phyloP scores from a whole-genome alignment of 768 basidiomycete species.

The Hericium rajendrae region DNA sequence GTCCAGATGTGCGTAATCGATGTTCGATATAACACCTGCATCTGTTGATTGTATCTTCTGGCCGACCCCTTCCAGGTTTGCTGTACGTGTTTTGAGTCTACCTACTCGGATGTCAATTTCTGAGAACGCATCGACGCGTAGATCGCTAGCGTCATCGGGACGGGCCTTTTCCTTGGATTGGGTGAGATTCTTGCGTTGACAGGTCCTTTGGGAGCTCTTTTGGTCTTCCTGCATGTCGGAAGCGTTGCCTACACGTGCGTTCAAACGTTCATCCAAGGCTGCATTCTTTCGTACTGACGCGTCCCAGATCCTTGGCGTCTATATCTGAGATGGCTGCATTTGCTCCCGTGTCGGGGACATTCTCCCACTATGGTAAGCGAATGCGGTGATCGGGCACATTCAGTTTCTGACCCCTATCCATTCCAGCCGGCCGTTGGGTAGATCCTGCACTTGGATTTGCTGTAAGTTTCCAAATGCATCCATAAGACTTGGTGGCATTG shows the following conservation, averaged over 20 bases:
- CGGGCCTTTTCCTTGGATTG: constrained; percentile 23
- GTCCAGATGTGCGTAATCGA: constrained; percentile 9
- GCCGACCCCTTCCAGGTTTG: no score
- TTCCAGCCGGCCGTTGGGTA: constrained; percentile 22
- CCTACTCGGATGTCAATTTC: neutral
- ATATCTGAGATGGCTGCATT: constrained; percentile 22
- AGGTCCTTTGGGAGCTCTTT: constrained; percentile 21
- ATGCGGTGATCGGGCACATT: neutral
- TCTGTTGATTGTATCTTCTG: neutral
- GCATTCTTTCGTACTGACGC: neutral
- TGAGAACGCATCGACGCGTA: neutral
- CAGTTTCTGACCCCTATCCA: neutral
- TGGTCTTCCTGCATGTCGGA: constrained; percentile 20
- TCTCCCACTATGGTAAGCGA: constrained; percentile 19
- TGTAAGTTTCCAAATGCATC: constrained; percentile 9
- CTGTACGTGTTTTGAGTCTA: no score
- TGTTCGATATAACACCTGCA: neutral
- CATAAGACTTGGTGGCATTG: neutral
- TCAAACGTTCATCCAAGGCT: neutral
- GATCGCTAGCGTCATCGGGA: constrained; percentile 23
- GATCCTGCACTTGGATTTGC: constrained; percentile 24
- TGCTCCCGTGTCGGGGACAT: constrained; percentile 21
- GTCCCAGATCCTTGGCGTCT: constrained; percentile 19
- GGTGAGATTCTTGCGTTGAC: constrained; percentile 19
- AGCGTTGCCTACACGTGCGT: constrained; percentile 23